phyloP scores from a whole-genome alignment of 2,329 filamentous ascomycete genomes.

The Aspergillus clavatus region DNA sequence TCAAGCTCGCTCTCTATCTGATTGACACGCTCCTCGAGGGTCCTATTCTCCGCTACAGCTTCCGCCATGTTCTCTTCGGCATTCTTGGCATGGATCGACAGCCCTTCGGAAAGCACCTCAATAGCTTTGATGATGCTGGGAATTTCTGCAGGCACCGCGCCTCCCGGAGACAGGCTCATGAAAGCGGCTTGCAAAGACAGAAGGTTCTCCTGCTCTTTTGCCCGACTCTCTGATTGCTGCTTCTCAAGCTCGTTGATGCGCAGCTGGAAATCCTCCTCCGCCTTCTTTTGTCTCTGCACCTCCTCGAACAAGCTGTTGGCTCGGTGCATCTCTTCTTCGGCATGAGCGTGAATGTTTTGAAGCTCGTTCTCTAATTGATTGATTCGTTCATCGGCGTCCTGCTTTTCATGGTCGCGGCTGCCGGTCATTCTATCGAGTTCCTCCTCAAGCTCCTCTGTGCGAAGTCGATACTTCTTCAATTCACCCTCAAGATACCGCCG shows the following conservation, averaged over 20 bases:
- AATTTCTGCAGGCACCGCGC: conserved; percentile 52
- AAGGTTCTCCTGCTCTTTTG: conserved; percentile 50
- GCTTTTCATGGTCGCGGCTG: conserved; percentile 76
- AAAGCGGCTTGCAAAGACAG: conserved; percentile 57
- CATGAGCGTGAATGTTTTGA: conserved; percentile 51
- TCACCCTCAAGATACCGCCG: conserved; percentile 78
- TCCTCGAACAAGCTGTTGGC: conserved; percentile 50
- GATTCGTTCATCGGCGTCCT: conserved; percentile 63
- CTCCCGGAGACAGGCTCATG: conserved; percentile 52
- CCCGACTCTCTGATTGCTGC: conserved; percentile 49
- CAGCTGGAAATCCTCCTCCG: conserved; percentile 32
- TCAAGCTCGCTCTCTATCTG: conserved; percentile 57
- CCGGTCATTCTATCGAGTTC: conserved; percentile 81
- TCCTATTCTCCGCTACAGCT: conserved; percentile 60
- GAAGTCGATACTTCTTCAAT: conserved; percentile 68
- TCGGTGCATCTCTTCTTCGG: conserved; percentile 41
- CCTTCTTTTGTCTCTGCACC: conserved; percentile 53
- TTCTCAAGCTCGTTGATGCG: conserved; percentile 48
- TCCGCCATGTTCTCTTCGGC: conserved; percentile 57
- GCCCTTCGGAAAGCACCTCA: conserved; percentile 53
- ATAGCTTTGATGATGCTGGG: conserved; percentile 57
- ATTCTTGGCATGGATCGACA: conserved; percentile 56
- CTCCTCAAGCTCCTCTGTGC: conserved; percentile 84
- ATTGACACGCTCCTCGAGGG: conserved; percentile 51
- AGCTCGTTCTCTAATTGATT: conserved; percentile 67